Conservation (phyloP, 1,139 yeast species). For the Yamadazyma diddensiae region DNA sequence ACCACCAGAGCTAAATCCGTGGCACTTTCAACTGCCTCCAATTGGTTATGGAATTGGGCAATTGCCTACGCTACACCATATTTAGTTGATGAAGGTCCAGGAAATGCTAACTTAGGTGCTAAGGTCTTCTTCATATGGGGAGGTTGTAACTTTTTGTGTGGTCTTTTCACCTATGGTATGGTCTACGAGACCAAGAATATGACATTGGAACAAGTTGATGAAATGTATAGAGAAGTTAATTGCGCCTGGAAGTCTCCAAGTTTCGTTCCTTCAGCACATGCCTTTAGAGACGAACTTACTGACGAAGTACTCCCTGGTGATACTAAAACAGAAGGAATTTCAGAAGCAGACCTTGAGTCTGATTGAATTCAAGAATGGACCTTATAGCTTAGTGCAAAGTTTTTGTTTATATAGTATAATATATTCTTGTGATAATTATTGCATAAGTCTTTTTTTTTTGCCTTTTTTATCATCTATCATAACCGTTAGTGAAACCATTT, state of each 20-base stretch:
- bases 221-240: constrained; percentile 51
- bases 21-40: constrained; percentile 70
- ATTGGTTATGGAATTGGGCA: constrained; percentile 79
- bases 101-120: constrained; percentile 52
- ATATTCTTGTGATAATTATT: too few relatives aligned
- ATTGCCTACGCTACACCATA: constrained; percentile 77
- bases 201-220: constrained; percentile 65
- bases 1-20: constrained; percentile 79
- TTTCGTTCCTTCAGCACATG: constrained; percentile 34
- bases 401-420: too few relatives aligned
- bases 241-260: constrained; percentile 30
- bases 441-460: too few relatives aligned
- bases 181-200: constrained; percentile 68
- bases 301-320: constrained; percentile 5
- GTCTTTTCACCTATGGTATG: constrained; percentile 50
- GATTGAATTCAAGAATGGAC: too few relatives aligned
- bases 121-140: constrained; percentile 58
- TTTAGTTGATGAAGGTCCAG: constrained; percentile 58
- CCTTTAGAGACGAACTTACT: constrained; percentile 20
- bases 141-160: constrained; percentile 61
- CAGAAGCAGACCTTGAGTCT: constrained; percentile 10
- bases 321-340: constrained; percentile 7
- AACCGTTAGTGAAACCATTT: too few relatives aligned
- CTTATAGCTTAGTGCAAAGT: too few relatives aligned
- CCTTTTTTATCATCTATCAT: too few relatives aligned